These are phyloP conservation scores for Venturia carpophila DNA, from an alignment of 2,329 filamentous ascomycete species.

Conservation along the genomic window DNA sequence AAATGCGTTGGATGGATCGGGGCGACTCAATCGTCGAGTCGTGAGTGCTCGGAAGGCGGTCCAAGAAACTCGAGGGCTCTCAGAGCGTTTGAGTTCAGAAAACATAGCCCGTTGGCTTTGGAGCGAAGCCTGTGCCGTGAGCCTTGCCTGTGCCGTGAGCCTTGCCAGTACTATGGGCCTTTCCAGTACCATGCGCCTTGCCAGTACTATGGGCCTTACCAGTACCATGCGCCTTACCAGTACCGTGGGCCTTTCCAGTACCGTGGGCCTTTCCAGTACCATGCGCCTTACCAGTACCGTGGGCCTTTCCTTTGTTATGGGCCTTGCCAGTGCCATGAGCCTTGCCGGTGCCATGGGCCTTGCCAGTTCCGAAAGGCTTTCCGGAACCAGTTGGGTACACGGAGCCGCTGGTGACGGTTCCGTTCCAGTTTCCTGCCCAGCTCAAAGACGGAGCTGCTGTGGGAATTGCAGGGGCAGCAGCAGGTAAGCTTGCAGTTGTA, in stretches of 20 bases:
- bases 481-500: not conserved
- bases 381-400: not conserved
- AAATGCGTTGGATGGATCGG: not conserved
- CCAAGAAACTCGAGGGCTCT: not conserved
- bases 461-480: not conserved
- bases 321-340: not conserved
- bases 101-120: not conserved
- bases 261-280: not conserved
- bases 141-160: not conserved
- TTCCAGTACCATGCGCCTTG: not conserved
- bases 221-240: not conserved
- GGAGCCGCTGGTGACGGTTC: slow-evolving; percentile 3
- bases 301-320: not conserved
- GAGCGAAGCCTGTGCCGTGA: not conserved
- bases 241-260: not conserved
- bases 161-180: not conserved
- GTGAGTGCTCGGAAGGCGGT: not conserved
- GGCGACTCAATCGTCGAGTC: not conserved
- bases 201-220: not conserved
- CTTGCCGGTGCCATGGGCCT: not conserved
- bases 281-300: not conserved
- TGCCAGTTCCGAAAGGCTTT: not conserved
- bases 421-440: slow-evolving; percentile 7
- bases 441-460: not conserved
- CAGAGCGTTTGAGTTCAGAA: not conserved